phyloP scores from a whole-genome alignment of 2,329 filamentous ascomycete species.

The Chlorencoelia australis region DNA sequence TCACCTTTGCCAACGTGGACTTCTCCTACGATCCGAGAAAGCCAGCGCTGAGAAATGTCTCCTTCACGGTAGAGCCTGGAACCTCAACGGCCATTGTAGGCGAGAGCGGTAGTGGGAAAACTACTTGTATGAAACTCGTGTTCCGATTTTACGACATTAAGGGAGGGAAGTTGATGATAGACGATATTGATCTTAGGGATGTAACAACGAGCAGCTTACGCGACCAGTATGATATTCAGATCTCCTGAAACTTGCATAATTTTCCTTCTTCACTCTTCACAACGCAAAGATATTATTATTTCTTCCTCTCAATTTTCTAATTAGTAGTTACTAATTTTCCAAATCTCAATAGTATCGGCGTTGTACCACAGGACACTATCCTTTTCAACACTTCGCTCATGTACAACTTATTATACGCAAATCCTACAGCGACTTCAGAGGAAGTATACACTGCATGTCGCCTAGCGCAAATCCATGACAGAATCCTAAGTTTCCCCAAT shows the following conservation, averaged over 20 bases:
- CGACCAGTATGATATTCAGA: no score
- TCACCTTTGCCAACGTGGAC: conserved; percentile 27
- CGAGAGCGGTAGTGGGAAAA: conserved; percentile 47
- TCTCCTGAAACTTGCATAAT: no score
- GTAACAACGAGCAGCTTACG: conserved; percentile 28
- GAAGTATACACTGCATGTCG: conserved; percentile 44
- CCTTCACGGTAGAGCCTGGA: conserved; percentile 24
- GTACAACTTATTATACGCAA: conserved; percentile 87
- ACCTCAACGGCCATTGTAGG: conserved; percentile 45
- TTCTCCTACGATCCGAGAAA: conserved; percentile 25
- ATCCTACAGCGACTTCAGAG: conserved; percentile 65
- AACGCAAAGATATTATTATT: no score
- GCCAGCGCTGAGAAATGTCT: conserved; percentile 24
- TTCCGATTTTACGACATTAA: conserved; percentile 48
- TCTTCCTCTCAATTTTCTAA: no score
- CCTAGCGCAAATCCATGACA: background rate
- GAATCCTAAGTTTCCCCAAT: background rate
- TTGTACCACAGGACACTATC: conserved; percentile 91
- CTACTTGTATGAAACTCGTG: conserved; percentile 43
- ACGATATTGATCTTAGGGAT: conserved; percentile 10
- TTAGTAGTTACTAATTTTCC: no score
- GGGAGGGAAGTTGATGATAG: conserved; percentile 17
- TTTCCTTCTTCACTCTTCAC: no score
- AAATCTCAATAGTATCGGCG: no score
- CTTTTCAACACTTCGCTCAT: conserved; percentile 87